Base-by-base conservation (phyloP, 257 asterid species). In the Fraxinus quadrangulata region DNA sequence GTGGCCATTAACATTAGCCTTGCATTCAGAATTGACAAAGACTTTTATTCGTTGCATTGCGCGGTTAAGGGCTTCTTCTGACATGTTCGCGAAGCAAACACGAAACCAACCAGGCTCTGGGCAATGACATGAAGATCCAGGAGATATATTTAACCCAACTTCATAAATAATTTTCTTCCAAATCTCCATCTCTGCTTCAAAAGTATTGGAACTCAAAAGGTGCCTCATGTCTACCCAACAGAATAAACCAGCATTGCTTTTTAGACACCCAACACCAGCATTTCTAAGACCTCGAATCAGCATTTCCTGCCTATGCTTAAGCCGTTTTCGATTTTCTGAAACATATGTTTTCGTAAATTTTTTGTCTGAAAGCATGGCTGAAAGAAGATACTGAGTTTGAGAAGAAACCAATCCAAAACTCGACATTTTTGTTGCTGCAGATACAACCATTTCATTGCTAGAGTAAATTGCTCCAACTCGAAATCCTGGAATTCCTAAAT, bases 161-260 rank as follows among this genome's bases (percentile, higher is more conserved):
- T 91, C 82, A 84, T 91, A 93, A 1, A 93, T 96, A 9, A 93
- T 85, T 75, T 90, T 91, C 76, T 89, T 90, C 98, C 97, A 93
- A 1, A 93, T 86, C 71, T 91, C 93, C 82, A 90, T 89, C 65
- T 93, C 97, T 0, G 92, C 90, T 2, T 88, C 88, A 24, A 90
- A 91, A 0, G 86, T 83, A 2, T 83, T 78, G 14, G 87, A 71
- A n/a, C 76, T 80, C 16, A 93, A 73, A 0, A 91, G 83, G 45
- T 93, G 96, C 65, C 97, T 87, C 96, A 91, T 86, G 70, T 93
- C 92, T 5, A 91, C 97, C 98, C 97, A 93, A 74, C 98, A 91
- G 70, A 93, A 93, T 49, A 93, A 81, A 6, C 91, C 97, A 2
- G 91, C 93, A 59, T 93, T 91, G 82, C 97, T 90, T 26, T 91